phyloP scores from a whole-genome alignment of 805 yeast species.

The Brettanomyces naardenensis region DNA sequence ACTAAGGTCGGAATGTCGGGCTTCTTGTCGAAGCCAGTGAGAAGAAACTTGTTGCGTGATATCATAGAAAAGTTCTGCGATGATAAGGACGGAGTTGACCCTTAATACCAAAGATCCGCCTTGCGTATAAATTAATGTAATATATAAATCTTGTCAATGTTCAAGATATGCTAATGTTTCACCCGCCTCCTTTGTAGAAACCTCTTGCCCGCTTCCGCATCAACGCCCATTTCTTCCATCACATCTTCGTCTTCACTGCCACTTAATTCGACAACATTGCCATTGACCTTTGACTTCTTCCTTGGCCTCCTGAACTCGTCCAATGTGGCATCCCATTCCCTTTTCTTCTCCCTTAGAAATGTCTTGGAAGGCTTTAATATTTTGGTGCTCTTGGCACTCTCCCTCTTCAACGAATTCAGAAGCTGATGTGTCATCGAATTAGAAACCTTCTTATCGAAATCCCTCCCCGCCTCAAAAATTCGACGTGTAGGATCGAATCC shows the following conservation, averaged over 20 bases:
- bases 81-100: neutral
- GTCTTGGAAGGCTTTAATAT: slow-evolving; percentile 14
- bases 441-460: slow-evolving; percentile 1
- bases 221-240: neutral
- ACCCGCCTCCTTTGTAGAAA: too few species aligned
- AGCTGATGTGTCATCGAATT: slow-evolving; percentile 3
- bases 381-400: slow-evolving; percentile 10
- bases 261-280: neutral
- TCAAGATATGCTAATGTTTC: too few species aligned
- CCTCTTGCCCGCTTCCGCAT: neutral
- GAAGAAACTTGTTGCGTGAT: slow-evolving; percentile 58
- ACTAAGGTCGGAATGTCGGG: slow-evolving; percentile 88
- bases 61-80: slow-evolving; percentile 41
- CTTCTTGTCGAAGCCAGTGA: slow-evolving; percentile 81
- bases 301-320: neutral
- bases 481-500: slow-evolving; percentile 24
- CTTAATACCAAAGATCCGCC: too few species aligned
- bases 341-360: slow-evolving; percentile 8
- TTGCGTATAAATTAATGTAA: too few species aligned
- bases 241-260: neutral
- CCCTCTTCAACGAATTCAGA: slow-evolving; percentile 6
- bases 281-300: slow-evolving; percentile 1
- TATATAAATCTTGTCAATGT: too few species aligned
- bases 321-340: slow-evolving; percentile 9
- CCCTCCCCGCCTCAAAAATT: slow-evolving; percentile 11